Evolutionary conservation across 352 stramenopile genomes (phyloP), one percentile per base, ranked within the genome.

Genomic region (Phytophthora tubulina): DNA sequence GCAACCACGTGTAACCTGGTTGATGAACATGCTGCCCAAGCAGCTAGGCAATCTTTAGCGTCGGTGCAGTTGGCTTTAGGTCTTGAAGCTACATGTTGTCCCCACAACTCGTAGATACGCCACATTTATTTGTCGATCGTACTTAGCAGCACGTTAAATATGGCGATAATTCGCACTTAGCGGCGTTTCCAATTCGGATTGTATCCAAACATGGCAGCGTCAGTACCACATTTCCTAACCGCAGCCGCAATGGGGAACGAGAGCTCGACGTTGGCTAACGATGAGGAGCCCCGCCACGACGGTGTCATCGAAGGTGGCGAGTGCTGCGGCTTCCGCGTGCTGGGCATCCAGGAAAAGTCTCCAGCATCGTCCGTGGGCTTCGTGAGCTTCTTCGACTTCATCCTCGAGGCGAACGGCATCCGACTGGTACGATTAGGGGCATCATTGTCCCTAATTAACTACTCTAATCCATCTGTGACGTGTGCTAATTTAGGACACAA

Each of bases 321-420:
- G 44, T 85, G 71, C 75, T 86, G 75, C 56, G 97, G 97, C 42
- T 99, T 99, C 78, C 93, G 97, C 38, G 95, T 99, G 32, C 71
- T 99, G 33, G 97, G 97, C 27, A 98, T 99, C 44, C 97, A 99
- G 83, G 94, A 98, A 38, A 86, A 98, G 64, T 98, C 89, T 45
- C 97, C 97, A 2, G 96, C 97, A 8, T 87, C 88, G 15, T 73
- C 80, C 17, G 96, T 95, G 21, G 97, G 97, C 46, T 94, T 99
- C 39, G 96, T 99, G 36, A 97, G 85, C 64, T 99, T 99, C 78
- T 98, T 99, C 63, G 97, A 99, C 83, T 99, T 99, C 80, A 97
- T 99, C 63, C 86, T 99, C 17, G 95, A 95, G 31, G 95, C 90
- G 51, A 98, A 99, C 65, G 73, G 78, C 80, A 91, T 98, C 86